These are phyloP conservation scores for Eucalyptus polyanthemos DNA, from an alignment of 345 rosid genomes.

Conservation along the genomic window DNA sequence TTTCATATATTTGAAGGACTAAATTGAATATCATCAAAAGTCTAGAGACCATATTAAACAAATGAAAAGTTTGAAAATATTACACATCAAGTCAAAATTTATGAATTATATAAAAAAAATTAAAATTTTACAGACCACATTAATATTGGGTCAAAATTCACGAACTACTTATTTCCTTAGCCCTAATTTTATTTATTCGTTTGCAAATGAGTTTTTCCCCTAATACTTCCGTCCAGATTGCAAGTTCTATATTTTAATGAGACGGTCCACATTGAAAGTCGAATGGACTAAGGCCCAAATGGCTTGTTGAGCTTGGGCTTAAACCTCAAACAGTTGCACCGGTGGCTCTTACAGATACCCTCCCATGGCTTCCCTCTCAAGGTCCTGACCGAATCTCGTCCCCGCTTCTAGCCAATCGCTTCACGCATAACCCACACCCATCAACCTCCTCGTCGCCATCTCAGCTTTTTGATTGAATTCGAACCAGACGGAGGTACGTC, in stretches of 20 bases:
- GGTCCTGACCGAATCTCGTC: not conserved
- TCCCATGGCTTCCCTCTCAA: not conserved
- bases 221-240: not conserved
- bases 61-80: too few species aligned
- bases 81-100: rapidly evolving
- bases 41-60: rapidly evolving
- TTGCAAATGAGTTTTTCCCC: not conserved
- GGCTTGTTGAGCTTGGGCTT: not conserved
- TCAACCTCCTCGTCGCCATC: not conserved
- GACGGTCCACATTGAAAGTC: not conserved
- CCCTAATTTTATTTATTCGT: too few species aligned
- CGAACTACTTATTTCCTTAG: too few species aligned
- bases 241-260: not conserved
- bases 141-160: too few species aligned
- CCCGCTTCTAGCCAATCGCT: not conserved
- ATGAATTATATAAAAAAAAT: too few species aligned
- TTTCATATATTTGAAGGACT: not conserved
- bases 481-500: not conserved
- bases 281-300: not conserved
- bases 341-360: not conserved
- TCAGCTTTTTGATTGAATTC: not conserved
- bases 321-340: not conserved
- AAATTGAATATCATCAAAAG: too few species aligned
- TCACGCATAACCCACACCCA: not conserved
- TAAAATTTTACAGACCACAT: not conserved